Evolutionary conservation across 331 rosid genomes (phyloP), one percentile per base, ranked within the genome.

Genomic region (Ulmus americana): DNA sequence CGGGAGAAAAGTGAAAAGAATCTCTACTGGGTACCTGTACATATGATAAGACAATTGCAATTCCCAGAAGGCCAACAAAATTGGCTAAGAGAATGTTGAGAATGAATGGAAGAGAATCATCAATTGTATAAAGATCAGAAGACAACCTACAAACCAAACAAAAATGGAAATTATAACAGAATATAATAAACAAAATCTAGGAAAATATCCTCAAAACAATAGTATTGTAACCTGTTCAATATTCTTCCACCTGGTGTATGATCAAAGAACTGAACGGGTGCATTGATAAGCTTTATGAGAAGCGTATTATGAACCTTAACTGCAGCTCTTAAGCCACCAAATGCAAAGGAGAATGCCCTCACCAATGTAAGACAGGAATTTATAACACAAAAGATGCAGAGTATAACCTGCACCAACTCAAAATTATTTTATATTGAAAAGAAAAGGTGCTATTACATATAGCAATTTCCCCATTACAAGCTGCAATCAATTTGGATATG

Each of bases 291-390:
- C 79, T 76, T 83, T 67, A 63, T 66, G 64, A 92, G 87, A 65
- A 92, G 78, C 39, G 76, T 77, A 70, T 85, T 73, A 74, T 92
- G 97, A 61, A 92, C 94, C 82, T 86, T 86, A 65, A 70, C 83
- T 68, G 97, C 96, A 61, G 95, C 94, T 86, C 63, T 78, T 70
- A 92, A 82, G 67, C 97, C 97, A 39, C 97, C 97, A 76, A 83
- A 85, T 52, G 97, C 97, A 77, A 92, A 92, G 76, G 91, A 85
- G 86, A 92, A 92, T 38, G 97, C 94, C 74, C 97, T 92, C 85
- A 82, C 80, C 86, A 92, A 73, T 59, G 97, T 92, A 77, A 92
- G 82, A 79, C 81, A 57, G 67, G 97, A 88, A 80, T 92, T 92
- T 77, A 79, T 53, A 63, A 84, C 39, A 69, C 95, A 88, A 78